A percentile compares a stretch with the other conserved stretches of the same genome.
phyloP scores from a whole-genome alignment of 768 basidiomycete genomes.

The Megacollybia marginata region DNA sequence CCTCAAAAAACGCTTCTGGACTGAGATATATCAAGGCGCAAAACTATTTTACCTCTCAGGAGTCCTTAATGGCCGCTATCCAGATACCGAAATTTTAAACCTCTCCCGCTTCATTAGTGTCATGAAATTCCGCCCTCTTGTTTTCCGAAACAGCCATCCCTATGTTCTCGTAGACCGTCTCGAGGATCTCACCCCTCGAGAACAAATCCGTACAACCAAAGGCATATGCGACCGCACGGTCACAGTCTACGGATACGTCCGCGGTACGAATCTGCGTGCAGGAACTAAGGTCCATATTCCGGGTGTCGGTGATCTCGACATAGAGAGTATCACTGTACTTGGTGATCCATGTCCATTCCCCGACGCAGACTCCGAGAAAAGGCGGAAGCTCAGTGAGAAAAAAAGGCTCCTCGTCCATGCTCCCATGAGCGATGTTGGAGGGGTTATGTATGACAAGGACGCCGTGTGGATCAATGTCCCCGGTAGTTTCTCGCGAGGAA shows the following conservation, averaged over 20 bases:
- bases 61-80: slow-evolving; percentile 94
- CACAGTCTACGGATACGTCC: slow-evolving; percentile 91
- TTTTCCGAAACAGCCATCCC: slow-evolving; percentile 93
- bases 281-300: slow-evolving; percentile 88
- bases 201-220: slow-evolving; percentile 64
- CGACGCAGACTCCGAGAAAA: slow-evolving; percentile 82
- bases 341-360: slow-evolving; percentile 97
- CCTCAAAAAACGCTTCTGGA: slow-evolving; percentile 98
- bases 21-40: slow-evolving; percentile 97
- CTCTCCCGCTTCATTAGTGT: slow-evolving; percentile 94
- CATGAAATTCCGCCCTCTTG: slow-evolving; percentile 97
- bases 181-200: slow-evolving; percentile 90
- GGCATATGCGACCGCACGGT: slow-evolving; percentile 93
- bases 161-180: slow-evolving; percentile 93
- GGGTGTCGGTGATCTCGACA: slow-evolving; percentile 84
- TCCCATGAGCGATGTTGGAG: slow-evolving; percentile 98
- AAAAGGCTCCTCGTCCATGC: slow-evolving; percentile 89
- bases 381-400: slow-evolving; percentile 91
- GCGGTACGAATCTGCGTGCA: slow-evolving; percentile 75
- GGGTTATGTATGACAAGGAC: slow-evolving; percentile 96
- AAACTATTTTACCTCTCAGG: slow-evolving; percentile 98
- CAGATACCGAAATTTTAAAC: slow-evolving; percentile 93
- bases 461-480: slow-evolving; percentile 98
- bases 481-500: slow-evolving; percentile 85
- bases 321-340: slow-evolving; percentile 65